These are phyloP conservation scores for Stachybotrys chartarum DNA, from an alignment of 2,329 filamentous ascomycete species.

Conservation along the genomic window DNA sequence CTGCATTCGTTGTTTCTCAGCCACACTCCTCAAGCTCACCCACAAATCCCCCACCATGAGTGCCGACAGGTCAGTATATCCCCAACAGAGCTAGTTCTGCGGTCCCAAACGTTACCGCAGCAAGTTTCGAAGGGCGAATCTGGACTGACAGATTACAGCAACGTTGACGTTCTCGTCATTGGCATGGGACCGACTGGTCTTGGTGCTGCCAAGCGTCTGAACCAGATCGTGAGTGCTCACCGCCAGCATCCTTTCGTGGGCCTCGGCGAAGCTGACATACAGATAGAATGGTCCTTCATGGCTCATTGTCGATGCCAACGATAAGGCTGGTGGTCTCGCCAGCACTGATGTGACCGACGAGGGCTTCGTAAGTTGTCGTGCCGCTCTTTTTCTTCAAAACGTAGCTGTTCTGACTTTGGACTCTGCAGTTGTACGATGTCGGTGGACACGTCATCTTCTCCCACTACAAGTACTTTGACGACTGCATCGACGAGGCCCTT, in stretches of 20 bases:
- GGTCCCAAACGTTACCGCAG: neutral
- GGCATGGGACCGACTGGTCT: constrained; percentile 96
- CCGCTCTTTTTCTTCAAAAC: constrained; percentile 5
- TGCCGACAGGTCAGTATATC: constrained; percentile 28
- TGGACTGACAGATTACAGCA: constrained; percentile 40
- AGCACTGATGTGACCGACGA: constrained; percentile 92
- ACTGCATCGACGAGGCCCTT: constrained; percentile 94
- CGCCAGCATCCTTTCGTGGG: constrained; percentile 14
- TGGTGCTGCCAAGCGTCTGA: constrained; percentile 93
- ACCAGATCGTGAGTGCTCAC: constrained; percentile 73
- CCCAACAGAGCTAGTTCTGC: neutral
- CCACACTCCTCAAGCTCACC: constrained; percentile 5
- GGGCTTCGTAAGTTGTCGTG: constrained; percentile 73
- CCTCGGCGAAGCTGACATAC: constrained; percentile 4
- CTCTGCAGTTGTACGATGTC: constrained; percentile 83
- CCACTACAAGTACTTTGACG: constrained; percentile 99
- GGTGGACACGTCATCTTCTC: constrained; percentile 98
- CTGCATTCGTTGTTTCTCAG: constrained; percentile 5
- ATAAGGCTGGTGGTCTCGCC: constrained; percentile 90
- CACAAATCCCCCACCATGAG: constrained; percentile 27
- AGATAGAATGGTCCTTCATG: constrained; percentile 81
- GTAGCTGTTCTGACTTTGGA: constrained; percentile 10
- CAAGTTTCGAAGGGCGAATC: no score
- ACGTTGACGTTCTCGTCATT: constrained; percentile 96
- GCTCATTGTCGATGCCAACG: constrained; percentile 89